Conservation (phyloP, 352 stramenopile genomes). For the Thalassiosira exigua region DNA sequence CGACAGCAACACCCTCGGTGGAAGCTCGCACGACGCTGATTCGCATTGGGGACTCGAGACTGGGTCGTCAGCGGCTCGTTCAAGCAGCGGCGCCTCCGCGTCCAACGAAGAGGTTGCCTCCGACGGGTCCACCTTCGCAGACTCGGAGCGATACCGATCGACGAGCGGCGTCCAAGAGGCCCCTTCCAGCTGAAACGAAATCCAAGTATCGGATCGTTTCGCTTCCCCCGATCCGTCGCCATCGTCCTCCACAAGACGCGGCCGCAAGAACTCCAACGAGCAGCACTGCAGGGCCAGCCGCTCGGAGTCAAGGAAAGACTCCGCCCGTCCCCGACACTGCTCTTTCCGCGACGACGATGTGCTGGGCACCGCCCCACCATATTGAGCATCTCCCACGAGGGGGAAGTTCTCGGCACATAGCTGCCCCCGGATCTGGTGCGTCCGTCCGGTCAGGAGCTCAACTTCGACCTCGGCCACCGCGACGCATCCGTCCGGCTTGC, state of each 20-base stretch:
- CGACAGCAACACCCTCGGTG: constrained; percentile 59
- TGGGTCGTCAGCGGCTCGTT: not conserved
- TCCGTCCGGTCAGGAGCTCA: constrained; percentile 76
- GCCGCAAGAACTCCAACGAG: constrained; percentile 70
- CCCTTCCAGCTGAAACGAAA: constrained; percentile 56
- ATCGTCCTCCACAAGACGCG: too few relatives aligned
- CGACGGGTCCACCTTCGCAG: constrained; percentile 1
- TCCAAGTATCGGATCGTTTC: constrained; percentile 58
- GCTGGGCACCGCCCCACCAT: constrained; percentile 61
- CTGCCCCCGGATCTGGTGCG: constrained; percentile 83
- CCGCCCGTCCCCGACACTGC: constrained; percentile 14
- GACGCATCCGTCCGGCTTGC: constrained; percentile 55
- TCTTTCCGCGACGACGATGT: constrained; percentile 16
- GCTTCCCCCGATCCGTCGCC: constrained; percentile 20
- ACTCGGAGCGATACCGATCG: constrained; percentile 32
- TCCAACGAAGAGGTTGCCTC: constrained; percentile 10
- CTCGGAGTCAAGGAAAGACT: constrained; percentile 48
- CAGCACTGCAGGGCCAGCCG: constrained; percentile 76
- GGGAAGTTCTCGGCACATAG: constrained; percentile 67
- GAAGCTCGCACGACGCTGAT: constrained; percentile 35
- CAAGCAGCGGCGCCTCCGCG: not conserved
- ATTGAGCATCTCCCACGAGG: constrained; percentile 74
- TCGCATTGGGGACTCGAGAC: not conserved
- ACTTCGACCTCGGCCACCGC: constrained; percentile 73
- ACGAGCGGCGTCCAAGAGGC: constrained; percentile 75